A percentile compares a stretch with the other conserved stretches of the same genome.
phyloP scores from a whole-genome alignment of 1,284 basidiomycete genomes.

The Boletus semigastroideus region DNA sequence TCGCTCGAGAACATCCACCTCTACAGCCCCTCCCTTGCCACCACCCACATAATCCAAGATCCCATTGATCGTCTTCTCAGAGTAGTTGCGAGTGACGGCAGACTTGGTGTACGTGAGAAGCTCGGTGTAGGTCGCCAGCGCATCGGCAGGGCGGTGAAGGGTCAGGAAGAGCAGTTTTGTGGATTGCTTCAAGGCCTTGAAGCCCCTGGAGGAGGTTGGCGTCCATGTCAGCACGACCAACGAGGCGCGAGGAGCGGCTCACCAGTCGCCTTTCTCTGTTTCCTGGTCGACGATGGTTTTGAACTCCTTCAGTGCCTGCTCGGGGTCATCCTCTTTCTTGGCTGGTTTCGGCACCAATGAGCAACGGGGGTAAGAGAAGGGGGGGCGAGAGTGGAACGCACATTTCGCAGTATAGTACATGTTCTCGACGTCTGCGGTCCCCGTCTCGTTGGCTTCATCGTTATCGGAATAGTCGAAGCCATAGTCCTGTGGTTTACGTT shows the following conservation, averaged over 20 bases:
- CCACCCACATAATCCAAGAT: constrained; percentile 98
- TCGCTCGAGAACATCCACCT: constrained; percentile 86
- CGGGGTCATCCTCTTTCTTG: constrained; percentile 90
- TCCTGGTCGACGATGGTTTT: constrained; percentile 86
- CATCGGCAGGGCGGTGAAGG: constrained; percentile 78
- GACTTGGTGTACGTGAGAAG: constrained; percentile 92
- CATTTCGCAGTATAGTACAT: constrained; percentile 98
- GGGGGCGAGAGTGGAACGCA: constrained; percentile 35
- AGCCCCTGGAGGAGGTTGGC: constrained; percentile 67
- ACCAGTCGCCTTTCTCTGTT: constrained; percentile 92
- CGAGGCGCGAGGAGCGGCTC: constrained; percentile 15
- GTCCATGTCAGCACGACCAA: constrained; percentile 1
- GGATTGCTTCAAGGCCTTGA: constrained; percentile 97
- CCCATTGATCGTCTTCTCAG: constrained; percentile 98
- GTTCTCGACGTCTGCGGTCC: constrained; percentile 94
- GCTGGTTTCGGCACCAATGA: constrained; percentile 46
- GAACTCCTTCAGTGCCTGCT: constrained; percentile 88
- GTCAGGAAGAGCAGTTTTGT: constrained; percentile 91
- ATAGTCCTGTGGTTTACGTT: constrained; percentile 69
- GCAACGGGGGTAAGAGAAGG: not conserved
- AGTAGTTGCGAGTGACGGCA: constrained; percentile 87
- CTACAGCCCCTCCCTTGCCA: constrained; percentile 79
- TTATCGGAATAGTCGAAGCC: constrained; percentile 96
- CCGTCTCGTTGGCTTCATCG: constrained; percentile 77
- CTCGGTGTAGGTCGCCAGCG: constrained; percentile 82